Evolutionary conservation across 352 stramenopile genomes (phyloP), one percentile per base, ranked within the genome.

Genomic region (Globisporangium acanthophoron): DNA sequence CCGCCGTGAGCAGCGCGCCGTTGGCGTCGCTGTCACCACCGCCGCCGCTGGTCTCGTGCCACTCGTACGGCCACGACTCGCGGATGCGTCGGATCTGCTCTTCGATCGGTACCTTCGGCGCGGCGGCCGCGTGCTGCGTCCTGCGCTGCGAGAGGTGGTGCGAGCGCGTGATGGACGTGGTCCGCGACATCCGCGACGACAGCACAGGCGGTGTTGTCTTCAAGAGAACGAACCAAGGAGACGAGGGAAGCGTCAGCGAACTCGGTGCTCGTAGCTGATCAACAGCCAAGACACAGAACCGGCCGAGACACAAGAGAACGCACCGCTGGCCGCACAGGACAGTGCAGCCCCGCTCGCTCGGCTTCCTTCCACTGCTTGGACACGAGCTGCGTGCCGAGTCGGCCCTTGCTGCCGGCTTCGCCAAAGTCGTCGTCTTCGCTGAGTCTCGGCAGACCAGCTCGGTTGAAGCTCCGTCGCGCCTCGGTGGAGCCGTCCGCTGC

Each of bases 61-160:
- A 88, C 13, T 74, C 67, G 59, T 88, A 83, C 13, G 80, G 80
- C 83, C 80, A 93, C 13, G 70, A 80, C 46, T 75, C 66, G 15
- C 83, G 80, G 58, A 93, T 89, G 44, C 64, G 73, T 12, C 72
- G 67, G 53, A 93, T 64, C 50, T 88, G 67, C 35, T 76, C 63
- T 5, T 78, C 69, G 33, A 85, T 64, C 24, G 58, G 50, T 16
- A 46, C 18, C 9, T 56, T 58, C 11, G 59, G 24, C 16, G 58
- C 31, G 31, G n/a, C n/a, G n/a, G n/a, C n/a, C n/a, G 31, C 67
- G 45, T 41, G 21, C 29, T 47, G 20, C n/a, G 44, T 56, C 48
- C 75, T 62, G 18, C 65, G 70, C 15, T 69, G 67, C 4, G 75
- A 73, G 33, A 88, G 49, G 64, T 90, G 74, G 16, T 65, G 62